Base-by-base conservation (phyloP, 306 rosid genomes). In the Lathyrus tuberosus region DNA sequence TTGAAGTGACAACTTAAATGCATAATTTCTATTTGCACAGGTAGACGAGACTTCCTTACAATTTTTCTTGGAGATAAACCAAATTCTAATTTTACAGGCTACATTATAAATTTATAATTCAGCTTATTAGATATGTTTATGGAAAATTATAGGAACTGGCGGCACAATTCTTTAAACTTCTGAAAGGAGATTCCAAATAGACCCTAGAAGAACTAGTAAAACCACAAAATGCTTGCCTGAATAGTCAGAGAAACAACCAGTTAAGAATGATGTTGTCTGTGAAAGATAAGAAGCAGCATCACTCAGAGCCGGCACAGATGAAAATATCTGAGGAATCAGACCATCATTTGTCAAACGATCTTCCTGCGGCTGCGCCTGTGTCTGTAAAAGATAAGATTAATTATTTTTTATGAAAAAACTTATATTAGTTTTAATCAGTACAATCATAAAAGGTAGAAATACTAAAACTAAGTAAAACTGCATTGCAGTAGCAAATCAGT, bases 221-320 rank as follows among this genome's bases (percentile, higher is more conserved):
- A 78, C 13, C 61, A 40, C 33, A 40, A 74, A 57, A 74, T 62
- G 68, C 73, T 79, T 81, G 85, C 99, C 97, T 69, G 97, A 87
- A 82, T 43, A 65, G 83, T 94, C 96, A 26, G 95, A 78, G 78
- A 94, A 94, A 84, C 96, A 94, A 18, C 92, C 77, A 35, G 95
- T 74, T 11, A 94, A 47, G 79, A 72, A 91, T 38, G 97, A 85
- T n/a, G 99, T 86, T 75, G 95, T 91, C 79, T 87, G 95, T 60
- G 96, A 86, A 59, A 95, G 67, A 79, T 91, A 95, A 65, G 97
- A 83, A 53, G 97, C 97, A 65, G 97, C 99, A 0, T 86, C 96
- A 70, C 84, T 86, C 53, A 95, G 86, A 58, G 89, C 75, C n/a
- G 99, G 96, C 43, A 95, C 82, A 26, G 97, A 91, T 22, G 96